Base-by-base conservation (phyloP, 495 filamentous ascomycete genomes). In the Acidiella bohemica region DNA sequence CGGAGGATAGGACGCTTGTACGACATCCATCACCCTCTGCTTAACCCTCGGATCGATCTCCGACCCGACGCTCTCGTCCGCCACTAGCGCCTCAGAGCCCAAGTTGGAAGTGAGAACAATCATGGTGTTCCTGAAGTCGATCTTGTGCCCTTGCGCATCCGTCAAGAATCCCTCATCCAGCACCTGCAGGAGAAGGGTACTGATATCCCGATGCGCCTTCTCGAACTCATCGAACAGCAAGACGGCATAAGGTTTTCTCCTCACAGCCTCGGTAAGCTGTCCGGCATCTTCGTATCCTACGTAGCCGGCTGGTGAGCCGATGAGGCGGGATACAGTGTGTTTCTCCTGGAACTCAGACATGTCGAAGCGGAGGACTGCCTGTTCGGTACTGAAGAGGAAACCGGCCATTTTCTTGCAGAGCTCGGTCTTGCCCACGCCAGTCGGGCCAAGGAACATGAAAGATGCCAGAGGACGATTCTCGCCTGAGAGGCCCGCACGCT, bases 291-390 rank as follows among this genome's bases (percentile, higher is more conserved):
- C 90, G 55, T 97, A 97, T 7, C 90, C 90, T 16, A 97, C 77
- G 60, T 94, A 95, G 11, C 88, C 88, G 11, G 88, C 86, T 0
- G 88, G 90, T 13, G 80, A 78, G 23, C 90, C 90, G 54, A 97
- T 94, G 22, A 96, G 68, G 33, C 90, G 73, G 24, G 82, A 90
- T 41, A 97, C 77, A 1, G 88, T 96, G 57, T 96, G 88, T 57
- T 93, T 94, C 54, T 97, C 90, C 53, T 92, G 84, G 61, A 95
- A 97, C 50, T 97, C 90, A 58, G 75, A 82, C 88, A 95, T 97
- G 60, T 97, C 90, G 56, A 95, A 97, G 32, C 90, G 68, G 16
- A 90, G 75, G 20, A 97, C 87, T 4, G 90, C 87, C 29, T 70
- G 71, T 51, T 93, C 84, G 2, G 84, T 93, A 0, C 81, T 86